Conservation (phyloP, 139 green algal genomes). For the Mesotaenium endlicherianum region DNA sequence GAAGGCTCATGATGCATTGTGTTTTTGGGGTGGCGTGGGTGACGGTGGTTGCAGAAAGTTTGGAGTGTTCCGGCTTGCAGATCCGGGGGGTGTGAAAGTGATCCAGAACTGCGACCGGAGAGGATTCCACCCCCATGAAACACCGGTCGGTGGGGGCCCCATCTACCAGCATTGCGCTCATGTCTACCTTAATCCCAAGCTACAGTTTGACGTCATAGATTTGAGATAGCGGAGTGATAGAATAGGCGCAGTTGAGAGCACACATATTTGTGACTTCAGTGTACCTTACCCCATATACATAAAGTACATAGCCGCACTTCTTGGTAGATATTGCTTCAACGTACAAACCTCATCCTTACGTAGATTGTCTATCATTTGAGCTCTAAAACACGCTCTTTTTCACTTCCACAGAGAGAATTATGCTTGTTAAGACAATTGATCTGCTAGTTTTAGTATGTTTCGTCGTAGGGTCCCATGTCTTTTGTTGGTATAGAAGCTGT, state of each 20-base stretch:
- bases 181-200: slow-evolving; percentile 82
- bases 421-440: too few relatives aligned
- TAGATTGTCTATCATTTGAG: too few relatives aligned
- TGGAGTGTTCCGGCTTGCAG: slow-evolving; percentile 89
- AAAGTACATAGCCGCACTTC: too few relatives aligned
- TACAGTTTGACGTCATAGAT: slow-evolving; percentile 80
- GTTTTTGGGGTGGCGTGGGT: neutral
- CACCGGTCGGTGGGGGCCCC: slow-evolving; percentile 60
- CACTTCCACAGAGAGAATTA: too few relatives aligned
- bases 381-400: too few relatives aligned
- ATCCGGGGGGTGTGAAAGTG: slow-evolving; percentile 79
- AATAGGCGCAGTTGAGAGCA: neutral
- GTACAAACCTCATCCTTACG: too few relatives aligned
- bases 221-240: slow-evolving; percentile 45
- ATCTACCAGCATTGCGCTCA: slow-evolving; percentile 91
- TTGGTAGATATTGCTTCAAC: too few relatives aligned
- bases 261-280: too few relatives aligned
- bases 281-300: too few relatives aligned
- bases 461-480: too few relatives aligned
- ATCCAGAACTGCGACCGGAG: slow-evolving; percentile 80
- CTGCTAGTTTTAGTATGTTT: too few relatives aligned
- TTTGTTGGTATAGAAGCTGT: too few relatives aligned
- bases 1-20: neutral
- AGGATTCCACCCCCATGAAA: slow-evolving; percentile 85
- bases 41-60: slow-evolving; percentile 60